These are phyloP conservation scores for Sutorius eximius DNA, from an alignment of 1,284 basidiomycete genomes.

Conservation along the genomic window DNA sequence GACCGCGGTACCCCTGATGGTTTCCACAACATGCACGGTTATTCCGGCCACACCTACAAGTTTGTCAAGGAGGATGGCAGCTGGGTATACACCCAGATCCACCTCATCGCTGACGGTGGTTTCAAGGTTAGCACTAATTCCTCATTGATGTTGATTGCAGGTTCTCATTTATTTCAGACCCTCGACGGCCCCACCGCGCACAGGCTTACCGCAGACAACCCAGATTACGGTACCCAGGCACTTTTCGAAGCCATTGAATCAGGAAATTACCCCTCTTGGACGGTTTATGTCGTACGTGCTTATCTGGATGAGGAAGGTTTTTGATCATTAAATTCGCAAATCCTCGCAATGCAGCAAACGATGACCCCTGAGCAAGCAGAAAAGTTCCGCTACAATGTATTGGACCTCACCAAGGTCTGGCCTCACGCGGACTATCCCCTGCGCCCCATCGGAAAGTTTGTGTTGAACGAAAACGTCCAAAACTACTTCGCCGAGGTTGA, in stretches of 20 bases:
- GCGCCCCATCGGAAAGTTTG: conserved; percentile 81
- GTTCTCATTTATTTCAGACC: conserved; percentile 42
- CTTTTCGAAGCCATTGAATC: conserved; percentile 81
- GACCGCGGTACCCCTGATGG: conserved; percentile 92
- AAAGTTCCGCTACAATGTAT: conserved; percentile 82
- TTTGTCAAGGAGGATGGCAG: conserved; percentile 80
- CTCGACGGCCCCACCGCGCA: conserved; percentile 58
- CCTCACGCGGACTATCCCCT: conserved; percentile 85
- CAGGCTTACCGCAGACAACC: conserved; percentile 69
- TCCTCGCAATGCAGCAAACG: conserved; percentile 59
- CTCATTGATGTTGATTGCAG: background rate
- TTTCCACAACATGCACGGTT: conserved; percentile 83
- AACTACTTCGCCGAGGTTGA: conserved; percentile 90
- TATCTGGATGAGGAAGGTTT: background rate
- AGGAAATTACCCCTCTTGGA: conserved; percentile 79
- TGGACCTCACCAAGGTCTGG: conserved; percentile 93
- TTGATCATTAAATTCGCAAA: conserved; percentile 13
- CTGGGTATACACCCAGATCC: conserved; percentile 84
- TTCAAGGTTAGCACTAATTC: conserved; percentile 54
- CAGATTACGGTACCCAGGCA: conserved; percentile 77
- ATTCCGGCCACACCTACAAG: conserved; percentile 93
- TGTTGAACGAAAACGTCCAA: conserved; percentile 82
- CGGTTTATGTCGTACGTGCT: conserved; percentile 62
- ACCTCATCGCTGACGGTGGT: conserved; percentile 73
- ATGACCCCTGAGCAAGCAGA: conserved; percentile 92